A percentile compares a stretch with the other conserved stretches of the same genome.
Conservation (phyloP, 306 rosid species). For the Vicia villosa region DNA sequence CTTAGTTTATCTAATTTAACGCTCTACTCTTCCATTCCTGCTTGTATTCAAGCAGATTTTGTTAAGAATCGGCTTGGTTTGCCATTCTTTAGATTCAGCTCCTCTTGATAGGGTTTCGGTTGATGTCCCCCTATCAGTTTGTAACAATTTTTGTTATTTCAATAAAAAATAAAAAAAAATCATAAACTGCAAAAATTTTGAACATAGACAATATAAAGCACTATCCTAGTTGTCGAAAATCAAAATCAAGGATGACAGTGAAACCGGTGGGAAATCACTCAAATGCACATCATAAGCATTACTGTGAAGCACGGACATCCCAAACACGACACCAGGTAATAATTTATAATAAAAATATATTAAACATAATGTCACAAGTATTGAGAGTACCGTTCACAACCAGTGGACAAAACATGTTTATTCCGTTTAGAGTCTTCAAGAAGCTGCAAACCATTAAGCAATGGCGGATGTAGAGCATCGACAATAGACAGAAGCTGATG, state of each 20-base stretch:
- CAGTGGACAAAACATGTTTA: slow-evolving; percentile 59
- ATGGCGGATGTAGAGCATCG: slow-evolving; percentile 41
- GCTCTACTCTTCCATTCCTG: no score
- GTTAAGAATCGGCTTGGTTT: no score
- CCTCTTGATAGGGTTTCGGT: no score
- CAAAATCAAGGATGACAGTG: neutral
- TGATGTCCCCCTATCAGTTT: no score
- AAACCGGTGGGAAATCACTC: neutral
- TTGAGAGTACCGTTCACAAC: slow-evolving; percentile 65
- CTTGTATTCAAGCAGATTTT: no score
- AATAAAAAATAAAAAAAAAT: no score
- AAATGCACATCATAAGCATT: neutral
- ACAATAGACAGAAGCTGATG: slow-evolving; percentile 41
- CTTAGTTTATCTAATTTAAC: no score
- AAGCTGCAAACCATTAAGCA: slow-evolving; percentile 47
- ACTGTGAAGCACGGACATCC: no score
- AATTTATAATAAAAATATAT: no score
- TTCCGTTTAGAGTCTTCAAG: slow-evolving; percentile 43
- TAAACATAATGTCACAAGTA: no score
- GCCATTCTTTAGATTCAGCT: no score
- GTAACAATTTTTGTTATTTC: no score
- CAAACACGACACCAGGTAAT: neutral
- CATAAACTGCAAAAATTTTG: slow-evolving; percentile 16
- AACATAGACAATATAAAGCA: neutral
- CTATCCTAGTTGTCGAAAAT: slow-evolving; percentile 6